Conservation (phyloP, 2,329 filamentous ascomycete species). For the Chaetomiaceae sp. region DNA sequence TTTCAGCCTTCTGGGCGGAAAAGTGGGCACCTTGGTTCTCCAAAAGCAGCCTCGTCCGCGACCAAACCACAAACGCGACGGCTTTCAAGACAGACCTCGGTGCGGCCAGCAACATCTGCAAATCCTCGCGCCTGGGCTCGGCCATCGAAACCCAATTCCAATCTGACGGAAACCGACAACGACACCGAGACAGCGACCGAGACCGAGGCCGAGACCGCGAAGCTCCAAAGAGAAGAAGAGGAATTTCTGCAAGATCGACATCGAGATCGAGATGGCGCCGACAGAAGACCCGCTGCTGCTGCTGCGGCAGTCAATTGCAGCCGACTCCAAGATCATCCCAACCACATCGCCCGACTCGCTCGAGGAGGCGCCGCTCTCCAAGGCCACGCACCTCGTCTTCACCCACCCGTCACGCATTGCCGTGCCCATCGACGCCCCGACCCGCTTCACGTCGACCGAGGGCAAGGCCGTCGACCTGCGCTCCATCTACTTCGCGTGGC, state of each 20-base stretch:
- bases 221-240: too few relatives aligned
- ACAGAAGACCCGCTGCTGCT: constrained; percentile 74
- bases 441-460: constrained; percentile 79
- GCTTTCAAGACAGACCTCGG: neutral
- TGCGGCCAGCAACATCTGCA: neutral
- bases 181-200: too few relatives aligned
- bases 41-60: constrained; percentile 6
- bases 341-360: constrained; percentile 61
- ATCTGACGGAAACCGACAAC: neutral
- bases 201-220: too few relatives aligned
- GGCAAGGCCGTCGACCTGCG: constrained; percentile 72
- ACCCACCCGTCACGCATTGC: constrained; percentile 54
- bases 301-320: constrained; percentile 76
- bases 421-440: constrained; percentile 66
- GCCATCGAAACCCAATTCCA: neutral
- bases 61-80: constrained; percentile 1
- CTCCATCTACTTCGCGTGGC: constrained; percentile 94
- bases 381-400: constrained; percentile 77
- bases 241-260: too few relatives aligned
- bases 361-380: constrained; percentile 60
- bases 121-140: neutral
- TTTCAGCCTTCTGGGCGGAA: constrained; percentile 6
- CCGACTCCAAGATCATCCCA: constrained; percentile 64
- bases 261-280: constrained; percentile 51
- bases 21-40: neutral